Evolutionary conservation across 177 flowering plant species (phyloP).

Genomic region (Telopea speciosissima): DNA sequence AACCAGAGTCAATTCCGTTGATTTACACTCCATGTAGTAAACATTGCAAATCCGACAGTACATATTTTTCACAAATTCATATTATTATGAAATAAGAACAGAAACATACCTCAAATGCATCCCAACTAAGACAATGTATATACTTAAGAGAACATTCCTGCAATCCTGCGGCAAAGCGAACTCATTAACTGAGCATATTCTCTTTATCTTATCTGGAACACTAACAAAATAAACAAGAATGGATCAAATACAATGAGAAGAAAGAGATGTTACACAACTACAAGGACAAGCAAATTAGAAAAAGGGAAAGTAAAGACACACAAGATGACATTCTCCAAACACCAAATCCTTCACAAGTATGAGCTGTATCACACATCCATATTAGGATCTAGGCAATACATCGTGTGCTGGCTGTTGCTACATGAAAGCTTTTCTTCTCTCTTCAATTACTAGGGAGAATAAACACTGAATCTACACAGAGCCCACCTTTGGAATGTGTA

Average conservation of each 20-base stretch:
- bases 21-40: neutral
- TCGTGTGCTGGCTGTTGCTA: neutral
- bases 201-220: neutral
- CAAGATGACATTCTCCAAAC: neutral
- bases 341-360: neutral
- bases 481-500: conserved; percentile 18
- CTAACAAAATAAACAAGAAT: neutral
- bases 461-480: conserved; percentile 80
- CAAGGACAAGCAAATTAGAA: neutral
- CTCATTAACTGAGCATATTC: neutral
- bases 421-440: conserved; percentile 23
- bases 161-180: neutral
- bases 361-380: neutral
- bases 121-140: neutral
- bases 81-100: neutral
- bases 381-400: neutral
- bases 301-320: neutral
- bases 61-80: neutral
- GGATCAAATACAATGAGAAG: conserved; percentile 3
- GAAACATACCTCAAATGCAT: neutral
- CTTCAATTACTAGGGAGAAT: conserved; percentile 71
- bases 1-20: too few relatives aligned
- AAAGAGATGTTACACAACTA: neutral
- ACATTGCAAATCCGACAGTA: neutral
- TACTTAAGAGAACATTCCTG: neutral